Evolutionary conservation across 2,329 filamentous ascomycete genomes (phyloP), one percentile per base, ranked within the genome.

Genomic region (Teratosphaeria viscida): DNA sequence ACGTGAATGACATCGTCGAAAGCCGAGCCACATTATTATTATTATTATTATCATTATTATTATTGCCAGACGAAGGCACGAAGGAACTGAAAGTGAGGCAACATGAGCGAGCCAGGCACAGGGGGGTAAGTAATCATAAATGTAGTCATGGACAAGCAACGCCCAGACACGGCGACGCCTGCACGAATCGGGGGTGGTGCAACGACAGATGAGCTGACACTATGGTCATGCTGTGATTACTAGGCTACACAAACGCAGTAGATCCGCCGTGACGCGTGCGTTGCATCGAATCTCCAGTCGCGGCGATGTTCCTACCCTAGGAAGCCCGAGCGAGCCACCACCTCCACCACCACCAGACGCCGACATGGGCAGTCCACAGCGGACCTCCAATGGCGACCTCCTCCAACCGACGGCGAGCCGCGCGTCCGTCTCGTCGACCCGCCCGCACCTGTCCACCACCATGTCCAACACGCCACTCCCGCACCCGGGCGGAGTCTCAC

Each of bases 221-320:
- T 49, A 5, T 10, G 43, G 23, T 49, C n/a, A 49, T 49, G 43
- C 7, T 52, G 23, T 2, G 1, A 23, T 23, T 2, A 14, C 3
- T 54, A 67, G 63, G 11, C 53, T 58, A 32, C 75, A 77, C 70
- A 78, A 77, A 68, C 74, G 76, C 60, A 73, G 72, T 69, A 82
- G 79, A 67, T 81, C 79, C 63, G 73, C 77, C 55, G 73, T 83
- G 61, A 79, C 81, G 54, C 77, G 81, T 61, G 79, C 81, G 37
- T 71, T 84, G 26, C 74, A 80, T 65, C 79, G 80, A 60, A 79
- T 80, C 59, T 79, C 77, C 61, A 77, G 75, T 62, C 79, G 76
- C 62, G 70, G 74, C 56, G 75, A 77, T 55, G 75, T 77, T 26
- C 68, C 63, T 61, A 69, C 62, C 69, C 63, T 67, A 54, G 62